Conservation (phyloP, 306 rosid species). For the Neltuma alba region DNA sequence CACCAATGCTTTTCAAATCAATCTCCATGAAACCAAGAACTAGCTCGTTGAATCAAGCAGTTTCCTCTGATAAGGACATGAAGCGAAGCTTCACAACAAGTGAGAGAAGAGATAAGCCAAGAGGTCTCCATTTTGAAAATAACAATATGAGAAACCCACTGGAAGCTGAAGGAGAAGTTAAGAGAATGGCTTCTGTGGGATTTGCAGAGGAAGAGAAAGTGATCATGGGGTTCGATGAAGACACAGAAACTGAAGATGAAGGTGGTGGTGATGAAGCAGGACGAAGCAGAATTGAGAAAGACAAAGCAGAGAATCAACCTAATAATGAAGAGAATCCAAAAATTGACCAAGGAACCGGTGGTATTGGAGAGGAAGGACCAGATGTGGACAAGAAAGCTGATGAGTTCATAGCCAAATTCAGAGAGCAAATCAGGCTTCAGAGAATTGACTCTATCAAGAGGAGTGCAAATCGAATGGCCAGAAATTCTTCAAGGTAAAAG, state of each 20-base stretch:
- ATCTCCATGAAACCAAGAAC: slow-evolving; percentile 49
- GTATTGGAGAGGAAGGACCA: slow-evolving; percentile 62
- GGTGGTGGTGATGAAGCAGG: slow-evolving; percentile 16
- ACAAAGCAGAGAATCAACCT: slow-evolving; percentile 1
- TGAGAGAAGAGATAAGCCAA: slow-evolving; percentile 35
- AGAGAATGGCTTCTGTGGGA: slow-evolving; percentile 21
- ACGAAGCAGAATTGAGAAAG: slow-evolving; percentile 1
- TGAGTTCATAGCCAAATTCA: slow-evolving; percentile 94
- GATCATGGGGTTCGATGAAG: slow-evolving; percentile 55
- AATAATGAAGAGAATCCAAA: slow-evolving; percentile 23
- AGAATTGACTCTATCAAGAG: slow-evolving; percentile 87
- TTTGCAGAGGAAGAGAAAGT: slow-evolving; percentile 41
- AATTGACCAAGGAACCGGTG: slow-evolving; percentile 15
- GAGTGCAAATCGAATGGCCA: slow-evolving; percentile 53
- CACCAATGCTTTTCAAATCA: slow-evolving; percentile 54
- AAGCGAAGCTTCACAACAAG: slow-evolving; percentile 52
- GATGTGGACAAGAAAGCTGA: slow-evolving; percentile 98
- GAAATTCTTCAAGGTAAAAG: slow-evolving; percentile 61
- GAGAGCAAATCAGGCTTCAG: slow-evolving; percentile 98
- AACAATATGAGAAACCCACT: too few species aligned
- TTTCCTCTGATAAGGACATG: slow-evolving; percentile 47
- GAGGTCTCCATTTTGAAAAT: not conserved
- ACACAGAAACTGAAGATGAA: slow-evolving; percentile 64
- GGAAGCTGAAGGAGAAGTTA: slow-evolving; percentile 23
- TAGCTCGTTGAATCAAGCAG: slow-evolving; percentile 19